Percentiles rank a stretch among this genome's conserved stretches.
Evolutionary conservation across 371 early-diverging fungal species (phyloP).

Genomic region (Mucor circinelloides): DNA sequence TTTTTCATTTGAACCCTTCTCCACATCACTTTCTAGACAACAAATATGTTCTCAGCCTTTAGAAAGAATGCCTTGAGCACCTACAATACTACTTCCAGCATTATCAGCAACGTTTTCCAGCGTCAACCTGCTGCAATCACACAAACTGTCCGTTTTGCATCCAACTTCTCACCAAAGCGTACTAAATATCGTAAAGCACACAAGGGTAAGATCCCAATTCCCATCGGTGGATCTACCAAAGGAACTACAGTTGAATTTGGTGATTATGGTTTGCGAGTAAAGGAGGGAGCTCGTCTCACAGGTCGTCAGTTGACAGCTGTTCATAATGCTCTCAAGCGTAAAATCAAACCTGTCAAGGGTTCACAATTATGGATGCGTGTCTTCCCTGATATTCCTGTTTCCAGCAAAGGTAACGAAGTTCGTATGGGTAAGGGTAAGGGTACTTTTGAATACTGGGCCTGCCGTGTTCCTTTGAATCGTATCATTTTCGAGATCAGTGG

Average conservation of each 20-base stretch:
- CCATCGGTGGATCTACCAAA: slow-evolving; percentile 80
- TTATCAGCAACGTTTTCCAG: slow-evolving; percentile 20
- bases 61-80: slow-evolving; percentile 23
- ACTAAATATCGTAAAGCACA: slow-evolving; percentile 87
- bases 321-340: slow-evolving; percentile 73
- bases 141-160: slow-evolving; percentile 47
- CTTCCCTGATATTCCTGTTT: slow-evolving; percentile 93
- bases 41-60: slow-evolving; percentile 25
- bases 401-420: slow-evolving; percentile 88
- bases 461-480: slow-evolving; percentile 85
- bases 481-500: slow-evolving; percentile 88
- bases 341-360: slow-evolving; percentile 88
- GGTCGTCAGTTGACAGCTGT: slow-evolving; percentile 86
- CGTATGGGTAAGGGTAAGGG: slow-evolving; percentile 99
- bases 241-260: slow-evolving; percentile 89
- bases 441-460: slow-evolving; percentile 90
- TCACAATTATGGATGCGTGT: slow-evolving; percentile 85
- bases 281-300: slow-evolving; percentile 81
- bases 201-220: slow-evolving; percentile 86
- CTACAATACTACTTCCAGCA: slow-evolving; percentile 5
- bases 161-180: slow-evolving; percentile 76
- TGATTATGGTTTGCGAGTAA: slow-evolving; percentile 87
- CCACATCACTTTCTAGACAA: not conserved
- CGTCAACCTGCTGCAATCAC: slow-evolving; percentile 6
- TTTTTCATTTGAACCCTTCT: not conserved